Percentiles rank a stretch among this genome's conserved stretches.
Conservation (phyloP, 2,329 filamentous ascomycete species). For the Ceratocystis cacaofunesta region DNA sequence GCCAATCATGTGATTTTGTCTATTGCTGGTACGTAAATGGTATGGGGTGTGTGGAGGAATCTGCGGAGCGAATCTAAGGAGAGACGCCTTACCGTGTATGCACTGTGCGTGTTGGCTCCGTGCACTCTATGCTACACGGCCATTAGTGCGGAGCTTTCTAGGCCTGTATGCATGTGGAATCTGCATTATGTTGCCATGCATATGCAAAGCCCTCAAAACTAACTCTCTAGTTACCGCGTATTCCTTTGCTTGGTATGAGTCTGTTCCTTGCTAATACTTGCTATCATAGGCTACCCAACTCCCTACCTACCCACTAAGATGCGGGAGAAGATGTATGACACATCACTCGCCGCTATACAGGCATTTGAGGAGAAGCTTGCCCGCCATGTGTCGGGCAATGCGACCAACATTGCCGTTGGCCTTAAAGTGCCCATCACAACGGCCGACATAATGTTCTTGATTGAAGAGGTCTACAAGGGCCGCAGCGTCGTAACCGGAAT, state of each 20-base stretch:
- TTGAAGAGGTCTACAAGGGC: slow-evolving; percentile 78
- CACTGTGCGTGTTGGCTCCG: background rate
- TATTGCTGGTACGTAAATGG: slow-evolving; percentile 34
- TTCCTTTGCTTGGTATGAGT: background rate
- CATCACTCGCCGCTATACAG: slow-evolving; percentile 61
- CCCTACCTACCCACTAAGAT: slow-evolving; percentile 71
- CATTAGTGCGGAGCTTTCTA: background rate
- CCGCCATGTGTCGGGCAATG: slow-evolving; percentile 24
- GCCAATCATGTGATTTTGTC: slow-evolving; percentile 87
- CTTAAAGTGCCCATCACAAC: slow-evolving; percentile 64
- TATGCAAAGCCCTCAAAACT: background rate
- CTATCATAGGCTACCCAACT: slow-evolving; percentile 55
- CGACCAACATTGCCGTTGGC: slow-evolving; percentile 42
- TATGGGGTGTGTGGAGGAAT: background rate
- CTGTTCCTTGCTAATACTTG: slow-evolving; percentile 5
- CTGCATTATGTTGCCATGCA: background rate
- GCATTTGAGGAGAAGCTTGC: slow-evolving; percentile 64
- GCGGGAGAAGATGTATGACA: slow-evolving; percentile 83
- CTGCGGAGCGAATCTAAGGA: no score
- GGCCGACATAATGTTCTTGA: slow-evolving; percentile 71
- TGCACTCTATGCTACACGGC: background rate
- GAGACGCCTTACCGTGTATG: background rate
- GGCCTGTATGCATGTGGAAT: background rate
- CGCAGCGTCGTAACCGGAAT: slow-evolving; percentile 73
- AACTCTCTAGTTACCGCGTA: background rate